These are phyloP conservation scores for Synchytrium microbalum DNA, from an alignment of 371 early-diverging fungal genomes.

Conservation along the genomic window DNA sequence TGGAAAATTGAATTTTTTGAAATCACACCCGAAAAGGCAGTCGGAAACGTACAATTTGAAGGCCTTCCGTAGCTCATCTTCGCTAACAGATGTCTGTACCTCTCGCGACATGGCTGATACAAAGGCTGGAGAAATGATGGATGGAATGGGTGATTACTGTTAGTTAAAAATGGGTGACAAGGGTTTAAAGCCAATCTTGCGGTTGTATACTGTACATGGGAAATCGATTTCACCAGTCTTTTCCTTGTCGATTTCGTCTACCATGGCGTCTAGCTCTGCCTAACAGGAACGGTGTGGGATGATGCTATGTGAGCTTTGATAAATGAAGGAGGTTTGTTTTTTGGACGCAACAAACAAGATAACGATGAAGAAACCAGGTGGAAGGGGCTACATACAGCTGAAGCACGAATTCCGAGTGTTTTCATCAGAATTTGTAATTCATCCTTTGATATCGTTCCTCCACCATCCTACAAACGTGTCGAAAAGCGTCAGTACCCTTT, in stretches of 20 bases:
- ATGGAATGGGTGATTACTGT: constrained; percentile 8
- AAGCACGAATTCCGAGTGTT: constrained; percentile 34
- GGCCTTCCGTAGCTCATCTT: constrained; percentile 24
- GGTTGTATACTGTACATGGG: constrained; percentile 35
- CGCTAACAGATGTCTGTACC: constrained; percentile 33
- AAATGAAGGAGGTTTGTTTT: too few relatives aligned
- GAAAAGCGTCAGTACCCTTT: too few relatives aligned
- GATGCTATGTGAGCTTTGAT: background rate
- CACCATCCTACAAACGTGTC: constrained; percentile 31
- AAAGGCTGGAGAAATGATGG: constrained; percentile 25
- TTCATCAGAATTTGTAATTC: constrained; percentile 40
- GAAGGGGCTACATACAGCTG: constrained; percentile 18
- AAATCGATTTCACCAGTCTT: constrained; percentile 43
- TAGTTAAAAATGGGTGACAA: constrained; percentile 5
- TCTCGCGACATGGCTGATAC: constrained; percentile 36
- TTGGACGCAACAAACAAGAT: too few relatives aligned
- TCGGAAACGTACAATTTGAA: constrained; percentile 24
- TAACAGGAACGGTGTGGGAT: constrained; percentile 3
- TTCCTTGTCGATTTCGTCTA: constrained; percentile 36
- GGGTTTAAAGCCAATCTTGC: background rate
- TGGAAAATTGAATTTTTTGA: background rate
- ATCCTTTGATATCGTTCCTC: constrained; percentile 42
- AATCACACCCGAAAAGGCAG: background rate
- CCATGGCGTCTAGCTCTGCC: constrained; percentile 38
- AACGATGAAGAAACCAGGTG: background rate